Conservation (phyloP, 1,139 yeast species). For the Yamadazyma diospyri region DNA sequence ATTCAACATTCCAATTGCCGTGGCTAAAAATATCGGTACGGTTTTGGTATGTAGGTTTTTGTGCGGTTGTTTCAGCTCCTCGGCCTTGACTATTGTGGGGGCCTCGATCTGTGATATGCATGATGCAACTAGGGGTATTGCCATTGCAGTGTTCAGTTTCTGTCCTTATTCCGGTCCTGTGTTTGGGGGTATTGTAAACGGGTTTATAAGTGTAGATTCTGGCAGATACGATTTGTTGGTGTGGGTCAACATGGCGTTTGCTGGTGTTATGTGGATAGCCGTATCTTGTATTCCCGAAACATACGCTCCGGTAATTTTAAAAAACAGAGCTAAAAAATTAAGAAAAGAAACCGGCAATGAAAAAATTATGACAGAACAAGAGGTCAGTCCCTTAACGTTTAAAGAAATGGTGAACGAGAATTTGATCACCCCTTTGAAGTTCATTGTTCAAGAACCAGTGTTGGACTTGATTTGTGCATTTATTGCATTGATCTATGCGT, state of each 20-base stretch:
- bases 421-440: conserved; percentile 70
- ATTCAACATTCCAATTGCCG: conserved; percentile 86
- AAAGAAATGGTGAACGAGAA: conserved; percentile 64
- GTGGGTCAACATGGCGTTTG: conserved; percentile 92
- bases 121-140: conserved; percentile 76
- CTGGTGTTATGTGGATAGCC: conserved; percentile 75
- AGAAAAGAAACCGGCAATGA: conserved; percentile 79
- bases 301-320: conserved; percentile 82
- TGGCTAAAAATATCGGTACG: conserved; percentile 80
- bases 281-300: conserved; percentile 76
- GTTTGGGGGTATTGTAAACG: conserved; percentile 85
- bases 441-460: conserved; percentile 77
- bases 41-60: conserved; percentile 76
- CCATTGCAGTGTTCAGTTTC: conserved; percentile 86
- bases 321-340: conserved; percentile 62
- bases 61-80: conserved; percentile 82
- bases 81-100: conserved; percentile 84
- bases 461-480: conserved; percentile 77
- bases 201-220: conserved; percentile 73
- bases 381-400: conserved; percentile 67
- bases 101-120: conserved; percentile 89
- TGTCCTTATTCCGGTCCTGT: conserved; percentile 95
- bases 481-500: conserved; percentile 82
- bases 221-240: conserved; percentile 66
- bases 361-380: conserved; percentile 90